A percentile compares a stretch with the other conserved stretches of the same genome.
These are phyloP conservation scores for Podaxis sp. DNA, from an alignment of 768 basidiomycete genomes.

Conservation along the genomic window DNA sequence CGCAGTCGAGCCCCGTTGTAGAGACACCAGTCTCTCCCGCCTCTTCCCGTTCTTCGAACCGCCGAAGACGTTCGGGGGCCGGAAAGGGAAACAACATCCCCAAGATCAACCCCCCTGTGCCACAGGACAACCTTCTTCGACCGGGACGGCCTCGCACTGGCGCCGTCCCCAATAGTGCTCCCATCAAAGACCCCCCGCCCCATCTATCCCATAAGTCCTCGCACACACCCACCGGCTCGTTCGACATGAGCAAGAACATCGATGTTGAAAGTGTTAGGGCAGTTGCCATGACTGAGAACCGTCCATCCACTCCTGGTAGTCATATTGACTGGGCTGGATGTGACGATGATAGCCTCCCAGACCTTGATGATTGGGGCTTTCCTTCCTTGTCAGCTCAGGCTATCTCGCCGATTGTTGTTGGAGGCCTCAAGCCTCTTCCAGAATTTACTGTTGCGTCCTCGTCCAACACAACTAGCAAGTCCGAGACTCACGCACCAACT, in stretches of 20 bases:
- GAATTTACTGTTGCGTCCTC: constrained; percentile 21
- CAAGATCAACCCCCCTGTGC: constrained; percentile 28
- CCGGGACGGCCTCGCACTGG: constrained; percentile 26
- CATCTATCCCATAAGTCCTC: constrained; percentile 33
- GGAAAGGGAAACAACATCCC: constrained; percentile 24
- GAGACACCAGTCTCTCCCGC: constrained; percentile 21
- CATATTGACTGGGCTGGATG: constrained; percentile 91
- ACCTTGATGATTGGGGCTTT: constrained; percentile 84
- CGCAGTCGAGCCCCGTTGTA: constrained; percentile 17
- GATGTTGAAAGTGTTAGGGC: constrained; percentile 76
- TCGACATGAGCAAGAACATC: constrained; percentile 58
- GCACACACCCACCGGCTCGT: constrained; percentile 13
- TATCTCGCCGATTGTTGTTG: constrained; percentile 68
- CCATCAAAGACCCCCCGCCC: constrained; percentile 55
- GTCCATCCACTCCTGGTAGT: constrained; percentile 67
- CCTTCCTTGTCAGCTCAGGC: constrained; percentile 26
- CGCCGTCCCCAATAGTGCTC: constrained; percentile 32
- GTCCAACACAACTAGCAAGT: not conserved
- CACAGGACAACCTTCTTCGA: constrained; percentile 29
- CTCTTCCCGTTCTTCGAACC: constrained; percentile 38
- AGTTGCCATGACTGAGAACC: constrained; percentile 63
- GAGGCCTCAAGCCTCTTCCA: constrained; percentile 57
- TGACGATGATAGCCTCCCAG: constrained; percentile 78
- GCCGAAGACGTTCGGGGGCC: constrained; percentile 46
- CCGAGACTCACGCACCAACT: not conserved